Conservation (phyloP, 495 filamentous ascomycete species). For the Aspergillus asperescens region DNA sequence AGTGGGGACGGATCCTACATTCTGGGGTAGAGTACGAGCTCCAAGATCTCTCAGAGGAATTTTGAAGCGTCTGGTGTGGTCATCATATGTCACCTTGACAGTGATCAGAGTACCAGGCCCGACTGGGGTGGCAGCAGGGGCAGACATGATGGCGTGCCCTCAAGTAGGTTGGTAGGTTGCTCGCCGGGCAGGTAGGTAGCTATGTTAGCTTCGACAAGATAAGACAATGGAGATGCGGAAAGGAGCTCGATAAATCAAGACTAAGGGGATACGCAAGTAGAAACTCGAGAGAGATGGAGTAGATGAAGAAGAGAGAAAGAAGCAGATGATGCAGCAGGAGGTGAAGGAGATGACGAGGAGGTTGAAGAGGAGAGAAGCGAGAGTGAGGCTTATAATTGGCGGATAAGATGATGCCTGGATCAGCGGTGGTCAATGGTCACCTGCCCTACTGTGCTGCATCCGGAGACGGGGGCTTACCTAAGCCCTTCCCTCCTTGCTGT, state of each 20-base stretch:
- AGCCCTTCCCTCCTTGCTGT: background rate
- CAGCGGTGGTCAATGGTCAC: conserved; percentile 12
- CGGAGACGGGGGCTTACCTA: conserved; percentile 13
- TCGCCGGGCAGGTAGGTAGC: background rate
- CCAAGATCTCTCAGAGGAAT: conserved; percentile 82
- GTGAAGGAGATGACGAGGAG: conserved; percentile 6
- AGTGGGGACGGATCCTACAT: conserved; percentile 60
- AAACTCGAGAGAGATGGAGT: background rate
- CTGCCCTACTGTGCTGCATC: conserved; percentile 17
- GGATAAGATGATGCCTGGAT: conserved; percentile 19
- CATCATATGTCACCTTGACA: conserved; percentile 70
- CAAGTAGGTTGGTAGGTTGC: background rate
- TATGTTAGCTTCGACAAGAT: conserved; percentile 3
- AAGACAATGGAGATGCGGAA: conserved; percentile 1
- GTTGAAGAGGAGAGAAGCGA: conserved; percentile 12
- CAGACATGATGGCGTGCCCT: conserved; percentile 28
- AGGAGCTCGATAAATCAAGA: conserved; percentile 2
- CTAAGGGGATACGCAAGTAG: background rate
- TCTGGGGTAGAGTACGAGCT: conserved; percentile 66
- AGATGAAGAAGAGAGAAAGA: conserved; percentile 11
- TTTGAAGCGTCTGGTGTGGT: conserved; percentile 82
- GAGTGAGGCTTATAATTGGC: conserved; percentile 11
- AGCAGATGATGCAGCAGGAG: background rate
- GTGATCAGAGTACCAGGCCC: conserved; percentile 73
- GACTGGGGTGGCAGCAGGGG: conserved; percentile 31